Percentiles rank a stretch among this genome's conserved stretches.
phyloP scores from a whole-genome alignment of 176 grass and related monocot genomes.

The Lolium rigidum region DNA sequence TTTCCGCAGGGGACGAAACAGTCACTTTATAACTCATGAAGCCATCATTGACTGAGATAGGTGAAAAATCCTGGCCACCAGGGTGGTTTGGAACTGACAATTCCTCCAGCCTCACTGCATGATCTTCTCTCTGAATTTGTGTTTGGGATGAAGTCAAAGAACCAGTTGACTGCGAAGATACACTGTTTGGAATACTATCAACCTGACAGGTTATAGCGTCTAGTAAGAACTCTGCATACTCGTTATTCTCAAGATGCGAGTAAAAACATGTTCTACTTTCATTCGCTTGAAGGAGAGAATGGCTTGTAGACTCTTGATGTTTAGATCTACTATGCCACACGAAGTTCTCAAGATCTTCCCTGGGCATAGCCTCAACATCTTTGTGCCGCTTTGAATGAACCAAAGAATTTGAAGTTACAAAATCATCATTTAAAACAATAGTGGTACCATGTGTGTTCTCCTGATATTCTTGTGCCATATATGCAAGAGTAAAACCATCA shows the following conservation, averaged over 20 bases:
- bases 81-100: constrained; percentile 23
- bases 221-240: constrained; percentile 38
- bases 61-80: constrained; percentile 41
- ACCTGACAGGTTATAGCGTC: constrained; percentile 41
- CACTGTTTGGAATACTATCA: constrained; percentile 28
- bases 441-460: constrained; percentile 19
- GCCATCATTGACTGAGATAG: constrained; percentile 39
- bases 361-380: constrained; percentile 38
- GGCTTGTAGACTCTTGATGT: constrained; percentile 37
- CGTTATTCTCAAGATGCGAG: constrained; percentile 23
- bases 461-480: constrained; percentile 36
- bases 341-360: constrained; percentile 47
- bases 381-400: constrained; percentile 49
- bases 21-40: constrained; percentile 30
- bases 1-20: constrained; percentile 22
- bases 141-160: constrained; percentile 42
- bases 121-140: constrained; percentile 36
- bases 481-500: constrained; percentile 34
- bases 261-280: constrained; percentile 14
- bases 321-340: constrained; percentile 32
- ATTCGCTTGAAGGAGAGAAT: constrained; percentile 33
- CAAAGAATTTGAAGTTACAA: constrained; percentile 28
- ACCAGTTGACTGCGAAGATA: constrained; percentile 35
- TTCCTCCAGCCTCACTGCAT: constrained; percentile 32
- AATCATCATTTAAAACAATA: constrained; percentile 33